Percentiles rank a stretch among this genome's conserved stretches.
Conservation (phyloP, 2,329 filamentous ascomycete species). For the Botrytis sinoallii region DNA sequence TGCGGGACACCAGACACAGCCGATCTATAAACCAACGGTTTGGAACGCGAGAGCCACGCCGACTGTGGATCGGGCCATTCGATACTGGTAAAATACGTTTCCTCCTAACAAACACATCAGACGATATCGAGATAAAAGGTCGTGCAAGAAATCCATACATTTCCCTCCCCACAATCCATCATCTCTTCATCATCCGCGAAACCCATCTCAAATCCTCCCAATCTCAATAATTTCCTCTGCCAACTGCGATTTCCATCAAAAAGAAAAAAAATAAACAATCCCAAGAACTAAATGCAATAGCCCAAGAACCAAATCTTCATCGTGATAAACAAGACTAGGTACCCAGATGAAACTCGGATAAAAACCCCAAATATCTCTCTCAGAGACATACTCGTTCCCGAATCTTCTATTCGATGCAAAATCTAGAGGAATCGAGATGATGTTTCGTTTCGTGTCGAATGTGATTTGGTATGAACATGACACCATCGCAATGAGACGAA, state of each 20-base stretch:
- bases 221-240: not conserved
- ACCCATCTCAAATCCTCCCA: not conserved
- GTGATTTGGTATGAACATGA: no score
- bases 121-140: no score
- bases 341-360: no score
- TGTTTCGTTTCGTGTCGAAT: no score
- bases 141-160: not conserved
- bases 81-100: not conserved
- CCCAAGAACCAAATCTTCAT: not conserved
- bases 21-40: not conserved
- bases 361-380: no score
- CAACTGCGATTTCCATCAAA: not conserved
- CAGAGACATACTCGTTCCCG: no score
- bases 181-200: not conserved
- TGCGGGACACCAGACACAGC: not conserved
- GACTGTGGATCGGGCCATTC: not conserved
- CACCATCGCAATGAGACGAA: no score
- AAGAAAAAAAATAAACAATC: not conserved
- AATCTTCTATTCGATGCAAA: no score
- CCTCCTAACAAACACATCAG: not conserved
- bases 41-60: not conserved
- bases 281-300: not conserved
- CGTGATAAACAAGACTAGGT: no score
- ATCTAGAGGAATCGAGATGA: no score
- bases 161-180: fast-evolving